Conservation (phyloP, 2,329 filamentous ascomycete species). For the Hypoxylon sp. region DNA sequence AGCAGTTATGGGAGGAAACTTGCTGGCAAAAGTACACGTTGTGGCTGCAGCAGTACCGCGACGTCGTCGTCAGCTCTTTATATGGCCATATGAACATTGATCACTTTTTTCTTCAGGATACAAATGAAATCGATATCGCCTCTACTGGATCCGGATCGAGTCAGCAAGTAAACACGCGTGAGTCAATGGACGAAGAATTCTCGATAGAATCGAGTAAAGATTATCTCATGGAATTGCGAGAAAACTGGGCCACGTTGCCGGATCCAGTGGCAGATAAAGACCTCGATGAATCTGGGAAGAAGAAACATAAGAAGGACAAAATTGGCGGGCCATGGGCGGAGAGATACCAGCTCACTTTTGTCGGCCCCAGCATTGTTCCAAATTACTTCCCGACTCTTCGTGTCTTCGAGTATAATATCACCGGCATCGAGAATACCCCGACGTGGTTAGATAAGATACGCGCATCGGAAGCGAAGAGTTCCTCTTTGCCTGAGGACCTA, state of each 20-base stretch:
- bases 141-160: conserved; percentile 56
- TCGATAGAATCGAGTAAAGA: conserved; percentile 77
- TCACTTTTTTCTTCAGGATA: conserved; percentile 94
- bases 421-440: conserved; percentile 73
- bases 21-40: conserved; percentile 98
- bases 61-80: conserved; percentile 83
- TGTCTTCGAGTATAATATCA: conserved; percentile 96
- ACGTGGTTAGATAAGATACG: conserved; percentile 60
- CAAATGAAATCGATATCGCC: conserved; percentile 77
- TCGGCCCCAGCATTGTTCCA: conserved; percentile 90
- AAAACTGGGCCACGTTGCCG: conserved; percentile 84
- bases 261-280: conserved; percentile 58
- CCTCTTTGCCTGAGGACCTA: conserved; percentile 1
- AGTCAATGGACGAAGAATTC: conserved; percentile 67
- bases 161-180: conserved; percentile 52
- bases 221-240: conserved; percentile 84
- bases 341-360: conserved; percentile 84
- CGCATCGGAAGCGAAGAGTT: conserved; percentile 1
- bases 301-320: conserved; percentile 71
- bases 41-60: conserved; percentile 91
- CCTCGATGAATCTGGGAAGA: conserved; percentile 55
- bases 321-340: conserved; percentile 88
- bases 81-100: conserved; percentile 99
- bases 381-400: conserved; percentile 92
- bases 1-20: conserved; percentile 93